Conservation (phyloP, 2,329 filamentous ascomycete genomes). For the Colletotrichum sp. region DNA sequence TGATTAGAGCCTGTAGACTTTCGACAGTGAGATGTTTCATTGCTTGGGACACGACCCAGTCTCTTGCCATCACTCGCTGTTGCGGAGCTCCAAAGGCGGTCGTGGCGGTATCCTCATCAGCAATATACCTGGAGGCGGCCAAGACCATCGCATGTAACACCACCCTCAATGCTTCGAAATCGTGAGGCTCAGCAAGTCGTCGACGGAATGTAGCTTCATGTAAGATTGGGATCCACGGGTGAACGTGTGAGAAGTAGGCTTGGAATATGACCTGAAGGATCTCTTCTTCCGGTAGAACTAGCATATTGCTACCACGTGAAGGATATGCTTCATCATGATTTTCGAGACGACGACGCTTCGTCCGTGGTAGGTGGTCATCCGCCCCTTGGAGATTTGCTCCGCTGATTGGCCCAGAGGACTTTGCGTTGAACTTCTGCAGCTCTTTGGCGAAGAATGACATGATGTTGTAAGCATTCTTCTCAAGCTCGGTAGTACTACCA, state of each 20-base stretch:
- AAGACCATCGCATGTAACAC: conserved; percentile 39
- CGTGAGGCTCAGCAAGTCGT: conserved; percentile 24
- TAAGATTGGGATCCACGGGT: conserved; percentile 44
- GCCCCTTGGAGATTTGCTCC: not conserved
- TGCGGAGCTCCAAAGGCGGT: not conserved
- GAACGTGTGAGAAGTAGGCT: conserved; percentile 39
- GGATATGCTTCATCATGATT: not conserved
- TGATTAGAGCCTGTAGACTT: conserved; percentile 38
- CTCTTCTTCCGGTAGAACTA: conserved; percentile 4
- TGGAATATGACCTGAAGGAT: conserved; percentile 28
- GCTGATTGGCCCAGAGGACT: not conserved
- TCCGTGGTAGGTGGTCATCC: not conserved
- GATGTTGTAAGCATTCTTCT: conserved; percentile 12
- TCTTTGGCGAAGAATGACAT: conserved; percentile 14
- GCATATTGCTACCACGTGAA: not conserved
- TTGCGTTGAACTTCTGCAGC: conserved; percentile 1
- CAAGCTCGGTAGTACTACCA: not conserved
- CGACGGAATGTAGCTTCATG: conserved; percentile 33
- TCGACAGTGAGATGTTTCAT: conserved; percentile 37
- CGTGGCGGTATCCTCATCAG: conserved; percentile 24
- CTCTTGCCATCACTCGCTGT: not conserved
- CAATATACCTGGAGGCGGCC: conserved; percentile 28
- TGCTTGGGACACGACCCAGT: conserved; percentile 30
- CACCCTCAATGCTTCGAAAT: conserved; percentile 28
- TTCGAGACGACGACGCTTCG: not conserved